Base-by-base conservation (phyloP, 331 rosid genomes). In the Acacia pycnantha region DNA sequence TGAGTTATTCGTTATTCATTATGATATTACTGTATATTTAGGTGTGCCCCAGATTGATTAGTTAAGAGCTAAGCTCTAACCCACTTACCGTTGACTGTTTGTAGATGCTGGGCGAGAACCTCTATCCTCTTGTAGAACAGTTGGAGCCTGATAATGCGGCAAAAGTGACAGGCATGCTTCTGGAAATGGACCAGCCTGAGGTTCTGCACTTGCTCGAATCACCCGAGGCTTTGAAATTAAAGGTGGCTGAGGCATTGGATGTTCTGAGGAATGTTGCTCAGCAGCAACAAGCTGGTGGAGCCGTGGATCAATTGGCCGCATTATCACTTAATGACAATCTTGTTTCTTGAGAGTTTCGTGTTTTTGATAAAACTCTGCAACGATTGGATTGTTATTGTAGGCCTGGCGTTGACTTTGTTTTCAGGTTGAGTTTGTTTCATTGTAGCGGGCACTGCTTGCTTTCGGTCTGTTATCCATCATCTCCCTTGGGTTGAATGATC, bases 111-210 rank as follows among this genome's bases (percentile, higher is more conserved):
- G 96, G 96, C 3, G 96, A 91, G 81, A 90, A 70, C 79, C 96
- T 91, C 5, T 91, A 91, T 81, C 96, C 96, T 5, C 96, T 87
- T 8, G 96, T 91, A 88, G 96, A 91, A n/a, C 96, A 88, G 88
- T 85, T 91, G 79, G 96, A 91, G 83, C 87, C 90, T 27, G 96
- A 91, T 3, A 88, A 91, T 74, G 93, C 96, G 4, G 96, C 96
- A 1, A 91, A 91, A 85, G 96, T 91, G 13, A 91, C 96, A 1
- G 96, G 96, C 65, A 91, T 91, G 96, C 96, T 91, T 75, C 85
- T 91, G 84, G 96, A 91, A 87, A 91, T 91, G 96, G 96, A 91
- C 83, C 96, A 91, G 77, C 84, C 96, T 18, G 96, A 91, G 82
- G 96, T 91, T 66, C 76, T 91, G 77, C 96, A 91, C 83, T 79